phyloP scores from a whole-genome alignment of 2,329 filamentous ascomycete genomes.

The Colletotrichum sidae region DNA sequence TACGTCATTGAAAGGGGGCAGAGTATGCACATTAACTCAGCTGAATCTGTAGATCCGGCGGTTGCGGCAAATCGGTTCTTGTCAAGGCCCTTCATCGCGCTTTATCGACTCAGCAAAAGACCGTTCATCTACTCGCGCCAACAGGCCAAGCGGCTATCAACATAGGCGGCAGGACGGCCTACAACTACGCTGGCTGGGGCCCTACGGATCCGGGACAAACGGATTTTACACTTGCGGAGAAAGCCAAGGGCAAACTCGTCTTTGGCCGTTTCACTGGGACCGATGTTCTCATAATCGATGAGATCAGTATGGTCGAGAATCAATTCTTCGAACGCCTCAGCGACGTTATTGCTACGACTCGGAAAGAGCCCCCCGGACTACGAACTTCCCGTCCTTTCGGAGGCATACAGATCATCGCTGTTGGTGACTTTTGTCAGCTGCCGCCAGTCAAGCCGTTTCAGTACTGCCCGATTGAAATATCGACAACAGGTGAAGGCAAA shows the following conservation, averaged over 20 bases:
- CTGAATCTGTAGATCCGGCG: neutral
- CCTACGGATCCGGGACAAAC: neutral
- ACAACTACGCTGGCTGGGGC: neutral
- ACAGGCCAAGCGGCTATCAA: slow-evolving; percentile 3
- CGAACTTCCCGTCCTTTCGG: neutral
- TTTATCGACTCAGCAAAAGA: neutral
- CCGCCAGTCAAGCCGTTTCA: neutral
- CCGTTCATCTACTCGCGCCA: neutral
- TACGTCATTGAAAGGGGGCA: neutral
- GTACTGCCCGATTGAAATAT: neutral
- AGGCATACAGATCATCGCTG: slow-evolving; percentile 1
- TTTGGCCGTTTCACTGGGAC: slow-evolving; percentile 54
- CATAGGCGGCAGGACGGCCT: slow-evolving; percentile 3
- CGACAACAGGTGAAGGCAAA: neutral
- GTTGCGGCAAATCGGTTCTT: slow-evolving; percentile 7
- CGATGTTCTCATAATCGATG: slow-evolving; percentile 72
- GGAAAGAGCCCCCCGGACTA: neutral
- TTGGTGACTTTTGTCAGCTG: slow-evolving; percentile 23
- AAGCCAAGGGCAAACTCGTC: slow-evolving; percentile 41
- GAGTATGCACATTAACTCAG: neutral
- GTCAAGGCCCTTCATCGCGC: neutral
- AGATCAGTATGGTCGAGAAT: slow-evolving; percentile 75
- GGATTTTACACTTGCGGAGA: neutral
- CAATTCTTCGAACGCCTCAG: slow-evolving; percentile 70
- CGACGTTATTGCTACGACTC: slow-evolving; percentile 52